Conservation (phyloP, 495 filamentous ascomycete species). For the Haplographium delicatum region DNA sequence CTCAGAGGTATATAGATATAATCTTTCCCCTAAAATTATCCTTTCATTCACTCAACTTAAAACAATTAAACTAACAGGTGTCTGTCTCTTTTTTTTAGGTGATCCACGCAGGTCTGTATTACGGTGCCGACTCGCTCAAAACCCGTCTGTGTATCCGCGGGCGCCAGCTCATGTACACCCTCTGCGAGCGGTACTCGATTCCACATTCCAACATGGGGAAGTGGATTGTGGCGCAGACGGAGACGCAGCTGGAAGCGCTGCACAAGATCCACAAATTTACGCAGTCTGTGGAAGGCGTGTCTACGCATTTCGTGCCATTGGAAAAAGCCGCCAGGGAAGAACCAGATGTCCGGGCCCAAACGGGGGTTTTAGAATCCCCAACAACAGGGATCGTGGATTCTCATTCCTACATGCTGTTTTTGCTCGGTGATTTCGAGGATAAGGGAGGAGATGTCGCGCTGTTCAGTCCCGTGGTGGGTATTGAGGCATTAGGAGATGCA, state of each 20-base stretch:
- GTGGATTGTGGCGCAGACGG: constrained; percentile 89
- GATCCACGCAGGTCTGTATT: constrained; percentile 95
- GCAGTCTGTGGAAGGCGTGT: constrained; percentile 54
- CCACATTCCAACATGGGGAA: constrained; percentile 75
- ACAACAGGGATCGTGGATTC: constrained; percentile 89
- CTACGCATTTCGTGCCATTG: constrained; percentile 60
- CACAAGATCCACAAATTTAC: constrained; percentile 63
- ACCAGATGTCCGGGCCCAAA: constrained; percentile 62
- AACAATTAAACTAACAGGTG: no score
- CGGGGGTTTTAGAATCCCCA: constrained; percentile 73
- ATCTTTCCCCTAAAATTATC: neutral
- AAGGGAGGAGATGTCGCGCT: constrained; percentile 69
- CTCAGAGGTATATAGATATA: constrained; percentile 81
- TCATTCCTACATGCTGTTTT: constrained; percentile 73
- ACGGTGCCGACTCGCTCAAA: constrained; percentile 71
- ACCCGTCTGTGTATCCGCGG: constrained; percentile 77
- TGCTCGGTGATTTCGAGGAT: constrained; percentile 72
- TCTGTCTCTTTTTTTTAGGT: constrained; percentile 61
- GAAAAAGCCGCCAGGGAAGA: constrained; percentile 60
- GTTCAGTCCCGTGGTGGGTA: constrained; percentile 51
- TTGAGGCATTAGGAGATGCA: constrained; percentile 57
- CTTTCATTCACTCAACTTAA: neutral
- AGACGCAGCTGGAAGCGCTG: constrained; percentile 59
- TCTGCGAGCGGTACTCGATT: constrained; percentile 62
- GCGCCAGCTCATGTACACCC: constrained; percentile 67